Conservation (phyloP, 106 monocot genomes). For the Dactylorhiza incarnata region DNA sequence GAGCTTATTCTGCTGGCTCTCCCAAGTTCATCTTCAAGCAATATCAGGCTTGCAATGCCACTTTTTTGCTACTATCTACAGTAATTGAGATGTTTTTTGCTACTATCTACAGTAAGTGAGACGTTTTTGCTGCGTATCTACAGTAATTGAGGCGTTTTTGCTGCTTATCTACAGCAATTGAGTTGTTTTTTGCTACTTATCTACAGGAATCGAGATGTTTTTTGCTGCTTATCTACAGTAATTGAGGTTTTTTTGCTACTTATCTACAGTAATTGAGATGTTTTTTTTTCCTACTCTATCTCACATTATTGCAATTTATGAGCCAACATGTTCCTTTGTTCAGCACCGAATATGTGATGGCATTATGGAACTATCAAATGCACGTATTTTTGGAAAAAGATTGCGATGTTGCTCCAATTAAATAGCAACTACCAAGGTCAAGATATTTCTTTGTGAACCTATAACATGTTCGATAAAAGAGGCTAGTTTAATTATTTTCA, state of each 20-base stretch:
- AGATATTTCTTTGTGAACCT: slow-evolving; percentile 29
- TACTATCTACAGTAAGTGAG: too few relatives aligned
- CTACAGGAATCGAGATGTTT: too few relatives aligned
- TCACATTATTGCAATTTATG: not conserved
- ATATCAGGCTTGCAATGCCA: slow-evolving; percentile 87
- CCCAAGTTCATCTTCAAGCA: slow-evolving; percentile 94
- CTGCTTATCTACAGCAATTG: too few relatives aligned
- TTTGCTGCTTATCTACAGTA: too few relatives aligned
- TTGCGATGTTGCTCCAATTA: slow-evolving; percentile 82
- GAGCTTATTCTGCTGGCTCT: slow-evolving; percentile 90
- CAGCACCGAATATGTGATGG: slow-evolving; percentile 93
- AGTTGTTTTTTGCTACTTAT: too few relatives aligned
- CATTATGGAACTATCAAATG: slow-evolving; percentile 97
- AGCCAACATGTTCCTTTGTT: slow-evolving; percentile 13
- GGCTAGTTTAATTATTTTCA: slow-evolving; percentile 28
- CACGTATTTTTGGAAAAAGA: slow-evolving; percentile 85
- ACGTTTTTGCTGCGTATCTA: too few relatives aligned
- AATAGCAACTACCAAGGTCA: slow-evolving; percentile 67
- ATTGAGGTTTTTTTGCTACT: too few relatives aligned
- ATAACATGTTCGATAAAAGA: slow-evolving; percentile 52
- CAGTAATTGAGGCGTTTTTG: too few relatives aligned
- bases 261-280: too few relatives aligned
- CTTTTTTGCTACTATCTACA: slow-evolving; percentile 12
- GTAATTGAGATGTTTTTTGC: not conserved
- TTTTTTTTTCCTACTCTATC: not conserved